phyloP scores from a whole-genome alignment of 2,329 filamentous ascomycete species.

The Penicillium nordicum region DNA sequence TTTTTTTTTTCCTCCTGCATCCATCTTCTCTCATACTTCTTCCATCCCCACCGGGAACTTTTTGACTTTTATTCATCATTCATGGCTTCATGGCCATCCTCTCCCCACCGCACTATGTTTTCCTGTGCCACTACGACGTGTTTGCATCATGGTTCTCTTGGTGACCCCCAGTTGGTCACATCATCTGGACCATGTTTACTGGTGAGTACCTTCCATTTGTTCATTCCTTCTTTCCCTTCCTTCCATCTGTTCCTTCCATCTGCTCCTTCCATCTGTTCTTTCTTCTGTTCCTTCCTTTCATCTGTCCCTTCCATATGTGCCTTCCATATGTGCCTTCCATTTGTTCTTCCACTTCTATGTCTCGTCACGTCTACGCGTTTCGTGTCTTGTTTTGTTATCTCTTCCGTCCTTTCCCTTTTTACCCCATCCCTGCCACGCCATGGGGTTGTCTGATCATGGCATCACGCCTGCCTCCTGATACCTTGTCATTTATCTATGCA shows the following conservation, averaged over 20 bases:
- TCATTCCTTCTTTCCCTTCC: not conserved
- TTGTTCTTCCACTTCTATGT: not conserved
- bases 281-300: not conserved
- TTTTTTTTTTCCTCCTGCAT: not conserved
- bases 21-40: not conserved
- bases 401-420: too few species aligned
- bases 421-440: not conserved
- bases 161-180: not conserved
- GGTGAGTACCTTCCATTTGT: not conserved
- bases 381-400: not conserved
- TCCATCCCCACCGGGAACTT: not conserved
- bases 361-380: too few species aligned
- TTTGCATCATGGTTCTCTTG: not conserved
- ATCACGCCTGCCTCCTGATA: not conserved
- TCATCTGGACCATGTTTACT: not conserved
- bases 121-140: not conserved
- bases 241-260: not conserved
- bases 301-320: too few species aligned
- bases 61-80: not conserved
- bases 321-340: too few species aligned
- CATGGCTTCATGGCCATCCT: not conserved
- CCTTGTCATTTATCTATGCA: not conserved
- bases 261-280: not conserved
- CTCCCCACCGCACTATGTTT: not conserved
- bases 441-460: not conserved